A percentile compares a stretch with the other conserved stretches of the same genome.
Evolutionary conservation across 129 eudicot genomes (phyloP).

Genomic region (Centrapalus pauciflorus): DNA sequence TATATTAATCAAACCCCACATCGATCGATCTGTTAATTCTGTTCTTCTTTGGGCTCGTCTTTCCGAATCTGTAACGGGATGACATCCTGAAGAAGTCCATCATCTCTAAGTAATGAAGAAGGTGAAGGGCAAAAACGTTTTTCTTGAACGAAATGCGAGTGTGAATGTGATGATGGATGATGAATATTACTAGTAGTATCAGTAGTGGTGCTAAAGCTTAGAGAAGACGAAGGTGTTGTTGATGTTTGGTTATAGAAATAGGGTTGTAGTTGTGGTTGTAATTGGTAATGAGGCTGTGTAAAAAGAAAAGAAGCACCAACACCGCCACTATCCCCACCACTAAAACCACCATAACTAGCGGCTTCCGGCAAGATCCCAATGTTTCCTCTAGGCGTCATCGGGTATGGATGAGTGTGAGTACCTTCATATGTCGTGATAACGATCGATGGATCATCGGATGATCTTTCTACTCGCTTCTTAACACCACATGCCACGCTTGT

Average conservation of each 20-base stretch:
- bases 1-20: background rate
- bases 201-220: slow-evolving; percentile 28
- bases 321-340: slow-evolving; percentile 21
- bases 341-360: slow-evolving; percentile 24
- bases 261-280: slow-evolving; percentile 34
- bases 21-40: too few species aligned
- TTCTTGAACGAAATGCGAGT: slow-evolving; percentile 30
- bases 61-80: slow-evolving; percentile 50
- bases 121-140: slow-evolving; percentile 36
- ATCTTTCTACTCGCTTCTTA: slow-evolving; percentile 89
- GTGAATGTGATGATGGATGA: slow-evolving; percentile 22
- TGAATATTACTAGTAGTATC: too few species aligned
- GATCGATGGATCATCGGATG: slow-evolving; percentile 66
- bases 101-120: slow-evolving; percentile 44
- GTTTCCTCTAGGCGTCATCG: slow-evolving; percentile 71
- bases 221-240: slow-evolving; percentile 32
- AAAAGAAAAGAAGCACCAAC: slow-evolving; percentile 29
- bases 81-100: slow-evolving; percentile 89
- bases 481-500: slow-evolving; percentile 89
- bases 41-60: slow-evolving; percentile 55
- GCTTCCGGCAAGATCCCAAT: slow-evolving; percentile 47
- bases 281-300: slow-evolving; percentile 37
- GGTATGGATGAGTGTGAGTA: slow-evolving; percentile 77
- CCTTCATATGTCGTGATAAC: slow-evolving; percentile 97
- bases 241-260: slow-evolving; percentile 41